Percentiles rank a stretch among this genome's conserved stretches.
These are phyloP conservation scores for Monilinia aucupariae DNA, from an alignment of 2,329 filamentous ascomycete species.

Conservation along the genomic window DNA sequence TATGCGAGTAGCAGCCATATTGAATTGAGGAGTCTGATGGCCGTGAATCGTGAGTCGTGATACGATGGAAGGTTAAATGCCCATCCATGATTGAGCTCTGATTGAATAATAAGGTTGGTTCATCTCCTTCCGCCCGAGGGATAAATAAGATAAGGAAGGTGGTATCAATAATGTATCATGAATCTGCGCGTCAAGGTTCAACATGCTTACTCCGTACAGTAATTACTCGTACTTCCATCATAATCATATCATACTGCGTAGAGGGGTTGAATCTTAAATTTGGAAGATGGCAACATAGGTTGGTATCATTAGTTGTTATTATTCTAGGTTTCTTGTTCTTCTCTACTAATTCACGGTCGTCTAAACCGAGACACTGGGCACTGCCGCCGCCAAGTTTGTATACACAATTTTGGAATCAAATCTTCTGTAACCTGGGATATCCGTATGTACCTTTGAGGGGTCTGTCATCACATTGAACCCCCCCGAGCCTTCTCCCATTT, in stretches of 20 bases:
- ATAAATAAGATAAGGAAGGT: neutral
- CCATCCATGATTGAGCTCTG: too few species aligned
- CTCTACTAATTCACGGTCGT: neutral
- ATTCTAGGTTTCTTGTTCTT: neutral
- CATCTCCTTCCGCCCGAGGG: slow-evolving; percentile 4
- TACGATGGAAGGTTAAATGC: neutral
- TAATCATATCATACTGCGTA: too few species aligned
- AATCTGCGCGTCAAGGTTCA: neutral
- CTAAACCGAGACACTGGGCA: neutral
- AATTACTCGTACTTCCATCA: too few species aligned
- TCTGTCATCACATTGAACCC: neutral
- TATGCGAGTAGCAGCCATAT: too few species aligned
- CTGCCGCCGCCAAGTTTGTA: neutral
- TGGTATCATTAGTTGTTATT: too few species aligned
- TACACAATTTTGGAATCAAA: neutral
- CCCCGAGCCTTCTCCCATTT: slow-evolving; percentile 23
- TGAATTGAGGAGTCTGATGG: too few species aligned
- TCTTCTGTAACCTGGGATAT: neutral
- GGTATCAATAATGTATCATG: neutral
- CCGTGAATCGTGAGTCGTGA: too few species aligned
- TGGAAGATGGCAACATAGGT: too few species aligned
- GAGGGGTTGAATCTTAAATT: too few species aligned
- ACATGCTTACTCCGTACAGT: too few species aligned
- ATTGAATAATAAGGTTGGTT: too few species aligned
- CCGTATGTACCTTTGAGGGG: neutral